Evolutionary conservation across 2,329 filamentous ascomycete genomes (phyloP), one percentile per base, ranked within the genome.

Genomic region (Ceratocystis alfenasii): DNA sequence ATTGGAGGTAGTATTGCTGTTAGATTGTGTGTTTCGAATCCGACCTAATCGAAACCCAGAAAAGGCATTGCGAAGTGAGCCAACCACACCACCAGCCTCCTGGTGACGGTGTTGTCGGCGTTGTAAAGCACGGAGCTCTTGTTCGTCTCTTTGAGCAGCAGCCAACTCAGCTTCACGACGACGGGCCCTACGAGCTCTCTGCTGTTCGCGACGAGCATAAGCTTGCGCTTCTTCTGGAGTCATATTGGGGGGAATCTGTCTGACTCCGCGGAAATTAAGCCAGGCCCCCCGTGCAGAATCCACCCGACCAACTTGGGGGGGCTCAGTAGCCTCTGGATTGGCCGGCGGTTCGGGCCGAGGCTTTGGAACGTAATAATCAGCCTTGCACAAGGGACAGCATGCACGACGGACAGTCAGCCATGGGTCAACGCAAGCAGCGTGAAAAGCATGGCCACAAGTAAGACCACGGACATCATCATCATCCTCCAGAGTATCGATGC

Each of bases 391-490:
- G 5, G 94, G 94, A 74, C 94, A 99, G 78, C 93, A 97, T 30
- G 94, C 94, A 70, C 93, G 87, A 69, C 94, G 85, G 73, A 89
- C 92, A 8, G 94, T 99, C 69, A 99, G 78, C 94, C 94, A 99
- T 10, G 94, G 94, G 71, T 99, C 94, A 62, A 99, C 84, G 73
- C 94, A 99, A 48, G 88, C 89, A 63, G 91, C 92, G 74, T 99
- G 94, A 83, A 97, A 99, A 65, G 93, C 92, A 75, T 99, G 94
- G n/a, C 94, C 94, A 72, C 94, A 99, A 3, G 90, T 91, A 68
- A 99, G 78, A 1, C 94, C 94, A 70, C 94, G 89, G 62, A 99
- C 87, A 73, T 99, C 93, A 71, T 97, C 94, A 69, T 96, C 90
- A 69, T 97, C 90, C 74, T 99, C 94, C 20, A 99, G 83, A 0